Conservation (phyloP, 345 rosid genomes). For the Populus davidiana region DNA sequence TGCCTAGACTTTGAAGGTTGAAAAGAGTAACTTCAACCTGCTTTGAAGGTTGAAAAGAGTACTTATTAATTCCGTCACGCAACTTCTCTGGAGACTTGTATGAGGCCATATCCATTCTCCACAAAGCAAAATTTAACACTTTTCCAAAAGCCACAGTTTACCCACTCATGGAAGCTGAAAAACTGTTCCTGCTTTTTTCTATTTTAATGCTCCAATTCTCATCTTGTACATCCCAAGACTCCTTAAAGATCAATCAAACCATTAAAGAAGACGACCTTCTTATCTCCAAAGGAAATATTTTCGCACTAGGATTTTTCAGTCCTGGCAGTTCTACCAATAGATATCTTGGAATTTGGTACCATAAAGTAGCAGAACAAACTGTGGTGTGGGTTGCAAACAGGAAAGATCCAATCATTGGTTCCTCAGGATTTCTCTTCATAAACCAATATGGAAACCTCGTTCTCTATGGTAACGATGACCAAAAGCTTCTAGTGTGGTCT, state of each 20-base stretch:
- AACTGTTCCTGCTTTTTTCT: background rate
- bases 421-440: too few species aligned
- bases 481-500: background rate
- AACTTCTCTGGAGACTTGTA: too few species aligned
- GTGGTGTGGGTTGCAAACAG: background rate
- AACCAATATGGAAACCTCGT: background rate
- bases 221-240: background rate
- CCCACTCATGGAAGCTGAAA: background rate
- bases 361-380: background rate
- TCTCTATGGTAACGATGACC: background rate
- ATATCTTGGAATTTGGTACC: conserved; percentile 2
- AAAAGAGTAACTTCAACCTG: too few species aligned
- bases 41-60: too few species aligned
- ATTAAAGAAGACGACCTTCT: too few species aligned
- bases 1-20: too few species aligned
- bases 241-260: background rate
- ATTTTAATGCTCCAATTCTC: background rate
- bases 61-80: too few species aligned
- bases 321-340: background rate
- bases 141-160: background rate
- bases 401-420: too few species aligned
- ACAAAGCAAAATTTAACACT: too few species aligned
- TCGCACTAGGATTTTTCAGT: conserved; percentile 6
- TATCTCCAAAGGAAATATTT: background rate
- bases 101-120: too few species aligned